Evolutionary conservation across 2,329 filamentous ascomycete genomes (phyloP).

Genomic region (Pseudocercospora ulei): DNA sequence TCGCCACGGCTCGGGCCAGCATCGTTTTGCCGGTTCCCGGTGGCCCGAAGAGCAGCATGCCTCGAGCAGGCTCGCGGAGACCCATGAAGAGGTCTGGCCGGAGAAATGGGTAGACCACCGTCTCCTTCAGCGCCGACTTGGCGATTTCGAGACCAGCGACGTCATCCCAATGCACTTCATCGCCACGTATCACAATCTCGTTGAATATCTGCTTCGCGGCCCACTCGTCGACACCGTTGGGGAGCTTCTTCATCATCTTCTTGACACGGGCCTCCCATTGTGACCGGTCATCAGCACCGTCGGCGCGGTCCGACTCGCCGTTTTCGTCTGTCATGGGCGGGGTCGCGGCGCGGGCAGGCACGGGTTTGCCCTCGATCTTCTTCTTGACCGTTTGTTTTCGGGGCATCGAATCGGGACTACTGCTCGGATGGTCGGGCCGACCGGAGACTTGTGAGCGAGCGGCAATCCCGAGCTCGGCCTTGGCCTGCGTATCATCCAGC

Average conservation of each 20-base stretch:
- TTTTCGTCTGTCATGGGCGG: conserved; percentile 40
- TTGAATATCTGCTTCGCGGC: conserved; percentile 89
- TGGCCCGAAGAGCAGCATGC: conserved; percentile 92
- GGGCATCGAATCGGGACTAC: conserved; percentile 19
- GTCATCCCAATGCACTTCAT: conserved; percentile 90
- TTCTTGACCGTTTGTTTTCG: conserved; percentile 22
- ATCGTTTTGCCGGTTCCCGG: conserved; percentile 99
- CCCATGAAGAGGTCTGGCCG: conserved; percentile 94
- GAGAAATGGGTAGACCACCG: conserved; percentile 92
- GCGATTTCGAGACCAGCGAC: conserved; percentile 83
- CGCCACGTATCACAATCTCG: conserved; percentile 87
- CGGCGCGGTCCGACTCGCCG: conserved; percentile 38
- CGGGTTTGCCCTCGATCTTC: conserved; percentile 22
- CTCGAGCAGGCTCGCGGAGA: conserved; percentile 80
- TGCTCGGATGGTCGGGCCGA: conserved; percentile 16
- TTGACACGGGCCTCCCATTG: conserved; percentile 55
- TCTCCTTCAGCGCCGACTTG: conserved; percentile 85
- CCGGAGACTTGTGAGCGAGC: conserved; percentile 13
- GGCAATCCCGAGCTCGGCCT: conserved; percentile 18
- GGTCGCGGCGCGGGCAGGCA: conserved; percentile 34
- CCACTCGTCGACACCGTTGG: conserved; percentile 67
- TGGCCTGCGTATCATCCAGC: conserved; percentile 27
- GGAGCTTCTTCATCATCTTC: conserved; percentile 64
- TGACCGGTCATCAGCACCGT: conserved; percentile 34
- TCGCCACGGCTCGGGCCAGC: conserved; percentile 87